phyloP scores from a whole-genome alignment of 768 basidiomycete species.

The Leccinum truebloodii region DNA sequence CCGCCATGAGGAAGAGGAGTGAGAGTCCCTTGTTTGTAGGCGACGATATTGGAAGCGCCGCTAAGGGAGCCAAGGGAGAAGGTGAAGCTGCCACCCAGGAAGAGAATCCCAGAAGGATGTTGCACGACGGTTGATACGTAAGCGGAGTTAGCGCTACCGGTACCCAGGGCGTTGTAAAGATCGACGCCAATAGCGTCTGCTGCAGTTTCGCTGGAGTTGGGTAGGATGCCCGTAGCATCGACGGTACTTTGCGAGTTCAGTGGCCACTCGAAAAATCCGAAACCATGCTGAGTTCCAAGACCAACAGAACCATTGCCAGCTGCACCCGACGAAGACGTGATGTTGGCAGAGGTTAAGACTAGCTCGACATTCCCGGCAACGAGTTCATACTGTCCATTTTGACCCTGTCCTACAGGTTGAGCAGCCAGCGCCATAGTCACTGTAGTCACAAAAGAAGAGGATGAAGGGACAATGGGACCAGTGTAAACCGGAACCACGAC shows the following conservation, averaged over 20 bases:
- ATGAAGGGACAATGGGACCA: conserved; percentile 79
- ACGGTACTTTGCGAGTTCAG: conserved; percentile 42
- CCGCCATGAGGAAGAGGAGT: conserved; percentile 60
- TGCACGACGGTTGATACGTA: conserved; percentile 59
- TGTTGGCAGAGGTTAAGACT: conserved; percentile 62
- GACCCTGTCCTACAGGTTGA: conserved; percentile 60
- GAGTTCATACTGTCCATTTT: conserved; percentile 70
- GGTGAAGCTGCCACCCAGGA: conserved; percentile 77
- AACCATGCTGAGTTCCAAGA: conserved; percentile 48
- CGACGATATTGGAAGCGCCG: conserved; percentile 69
- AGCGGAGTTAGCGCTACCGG: conserved; percentile 36
- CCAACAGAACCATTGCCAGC: conserved; percentile 34
- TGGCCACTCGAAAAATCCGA: conserved; percentile 92
- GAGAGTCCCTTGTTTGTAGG: conserved; percentile 62
- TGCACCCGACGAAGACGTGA: conserved; percentile 35
- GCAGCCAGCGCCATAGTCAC: conserved; percentile 74
- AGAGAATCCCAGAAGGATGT: conserved; percentile 64
- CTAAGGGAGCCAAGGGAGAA: conserved; percentile 56
- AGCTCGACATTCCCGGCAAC: conserved; percentile 89
- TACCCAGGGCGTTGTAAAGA: conserved; percentile 62
- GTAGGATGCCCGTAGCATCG: conserved; percentile 62
- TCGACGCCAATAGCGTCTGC: conserved; percentile 64
- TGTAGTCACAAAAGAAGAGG: conserved; percentile 68
- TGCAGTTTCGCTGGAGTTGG: conserved; percentile 70
- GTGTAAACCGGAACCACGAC: conserved; percentile 65